These are phyloP conservation scores for Nematodospora valgi DNA, from an alignment of 805 yeast species.

Conservation along the genomic window DNA sequence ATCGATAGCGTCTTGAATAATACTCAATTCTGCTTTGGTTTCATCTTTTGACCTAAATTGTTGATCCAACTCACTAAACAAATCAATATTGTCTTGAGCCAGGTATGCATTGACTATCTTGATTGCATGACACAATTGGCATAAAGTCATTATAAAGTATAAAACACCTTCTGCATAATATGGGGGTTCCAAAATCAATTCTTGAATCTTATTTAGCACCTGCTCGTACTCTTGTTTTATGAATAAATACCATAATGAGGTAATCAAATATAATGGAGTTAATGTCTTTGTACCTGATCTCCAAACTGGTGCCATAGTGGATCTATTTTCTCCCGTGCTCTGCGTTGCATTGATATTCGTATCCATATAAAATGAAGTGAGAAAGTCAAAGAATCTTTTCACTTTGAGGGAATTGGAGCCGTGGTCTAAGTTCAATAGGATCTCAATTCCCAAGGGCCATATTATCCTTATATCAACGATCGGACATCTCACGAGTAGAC, in stretches of 20 bases:
- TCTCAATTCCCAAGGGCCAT: slow-evolving; percentile 65
- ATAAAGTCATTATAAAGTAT: slow-evolving; percentile 26
- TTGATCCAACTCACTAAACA: background rate
- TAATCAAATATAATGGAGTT: slow-evolving; percentile 39
- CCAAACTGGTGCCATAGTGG: slow-evolving; percentile 33
- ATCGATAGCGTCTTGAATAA: slow-evolving; percentile 10
- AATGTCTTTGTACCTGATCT: slow-evolving; percentile 37
- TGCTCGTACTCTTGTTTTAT: slow-evolving; percentile 30
- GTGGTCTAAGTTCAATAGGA: slow-evolving; percentile 25
- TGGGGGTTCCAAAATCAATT: slow-evolving; percentile 41
- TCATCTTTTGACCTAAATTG: slow-evolving; percentile 9
- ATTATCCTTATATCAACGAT: slow-evolving; percentile 50
- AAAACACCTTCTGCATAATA: slow-evolving; percentile 40
- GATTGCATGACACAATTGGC: slow-evolving; percentile 22
- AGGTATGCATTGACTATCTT: slow-evolving; percentile 14
- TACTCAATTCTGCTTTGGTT: slow-evolving; percentile 9
- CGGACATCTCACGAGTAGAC: slow-evolving; percentile 46
- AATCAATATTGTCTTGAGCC: slow-evolving; percentile 8
- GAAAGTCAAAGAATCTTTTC: slow-evolving; percentile 36
- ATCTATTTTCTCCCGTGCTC: slow-evolving; percentile 6
- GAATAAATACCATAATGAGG: slow-evolving; percentile 42
- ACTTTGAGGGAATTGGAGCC: slow-evolving; percentile 13
- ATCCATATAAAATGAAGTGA: slow-evolving; percentile 24
- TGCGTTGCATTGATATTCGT: slow-evolving; percentile 10
- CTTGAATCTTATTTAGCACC: slow-evolving; percentile 33